phyloP scores from a whole-genome alignment of 164 flowering plant species.

The Aristolochia contorta region DNA sequence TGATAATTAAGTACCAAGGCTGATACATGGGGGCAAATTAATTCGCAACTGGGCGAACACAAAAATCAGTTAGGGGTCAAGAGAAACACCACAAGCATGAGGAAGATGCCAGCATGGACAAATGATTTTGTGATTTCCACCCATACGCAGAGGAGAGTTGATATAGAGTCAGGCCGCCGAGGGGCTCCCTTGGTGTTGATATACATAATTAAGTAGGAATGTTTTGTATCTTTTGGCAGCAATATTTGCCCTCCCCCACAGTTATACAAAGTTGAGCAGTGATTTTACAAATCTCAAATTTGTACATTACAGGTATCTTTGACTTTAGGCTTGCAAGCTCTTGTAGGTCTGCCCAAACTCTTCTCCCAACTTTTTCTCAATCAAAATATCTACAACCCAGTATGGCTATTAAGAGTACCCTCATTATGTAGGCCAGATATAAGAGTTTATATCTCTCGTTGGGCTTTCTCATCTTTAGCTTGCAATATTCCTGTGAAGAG shows the following conservation, averaged over 20 bases:
- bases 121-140: too few species aligned
- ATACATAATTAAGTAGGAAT: slow-evolving; percentile 45
- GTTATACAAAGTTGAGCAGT: slow-evolving; percentile 78
- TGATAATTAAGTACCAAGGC: too few species aligned
- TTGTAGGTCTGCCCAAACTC: slow-evolving; percentile 89
- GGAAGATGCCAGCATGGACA: too few species aligned
- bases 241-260: slow-evolving; percentile 61
- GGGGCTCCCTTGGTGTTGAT: too few species aligned
- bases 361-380: slow-evolving; percentile 53
- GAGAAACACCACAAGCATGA: too few species aligned
- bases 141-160: too few species aligned
- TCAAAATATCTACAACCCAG: slow-evolving; percentile 76
- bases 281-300: slow-evolving; percentile 71
- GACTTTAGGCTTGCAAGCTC: slow-evolving; percentile 78
- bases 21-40: too few species aligned
- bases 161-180: too few species aligned
- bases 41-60: too few species aligned
- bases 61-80: too few species aligned
- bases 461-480: slow-evolving; percentile 86
- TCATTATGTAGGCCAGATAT: slow-evolving; percentile 56
- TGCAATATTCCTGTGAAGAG: too few species aligned
- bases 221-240: slow-evolving; percentile 53
- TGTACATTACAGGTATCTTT: slow-evolving; percentile 59
- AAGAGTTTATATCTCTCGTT: slow-evolving; percentile 67
- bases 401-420: slow-evolving; percentile 21